Percentiles rank a stretch among this genome's conserved stretches.
Evolutionary conservation across 176 grass and related monocot genomes (phyloP).

Genomic region (Luzula sylvatica): DNA sequence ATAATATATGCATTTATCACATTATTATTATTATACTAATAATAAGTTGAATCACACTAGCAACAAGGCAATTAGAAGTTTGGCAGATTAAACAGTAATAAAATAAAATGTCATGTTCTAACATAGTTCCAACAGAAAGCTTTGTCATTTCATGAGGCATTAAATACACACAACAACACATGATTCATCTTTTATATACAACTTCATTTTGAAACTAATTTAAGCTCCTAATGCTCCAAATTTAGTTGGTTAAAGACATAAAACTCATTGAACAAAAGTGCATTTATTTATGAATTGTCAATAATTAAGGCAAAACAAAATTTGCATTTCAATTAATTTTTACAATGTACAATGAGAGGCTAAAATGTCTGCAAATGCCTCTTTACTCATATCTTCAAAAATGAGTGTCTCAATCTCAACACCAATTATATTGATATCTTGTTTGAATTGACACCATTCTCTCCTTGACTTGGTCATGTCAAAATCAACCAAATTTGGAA

Average conservation of each 20-base stretch:
- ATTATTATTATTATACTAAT: too few species aligned
- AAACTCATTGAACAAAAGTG: background rate
- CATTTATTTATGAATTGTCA: conserved; percentile 4
- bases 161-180: conserved; percentile 13
- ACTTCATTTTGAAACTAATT: background rate
- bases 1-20: too few species aligned
- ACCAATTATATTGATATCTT: conserved; percentile 40
- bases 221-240: conserved; percentile 28
- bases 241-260: conserved; percentile 19
- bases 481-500: conserved; percentile 41
- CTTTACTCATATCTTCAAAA: conserved; percentile 76
- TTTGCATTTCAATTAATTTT: background rate
- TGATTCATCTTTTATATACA: background rate
- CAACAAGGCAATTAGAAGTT: too few species aligned
- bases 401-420: conserved; percentile 63
- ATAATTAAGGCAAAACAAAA: conserved; percentile 27
- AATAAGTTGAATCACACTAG: too few species aligned
- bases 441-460: conserved; percentile 36
- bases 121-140: background rate
- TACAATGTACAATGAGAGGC: conserved; percentile 42
- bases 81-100: too few species aligned
- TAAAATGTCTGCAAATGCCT: conserved; percentile 56
- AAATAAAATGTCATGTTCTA: conserved; percentile 1
- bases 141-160: conserved; percentile 11
- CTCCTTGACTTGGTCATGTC: conserved; percentile 37